Conservation (phyloP, 129 eudicot genomes). For the Calendula officinalis region DNA sequence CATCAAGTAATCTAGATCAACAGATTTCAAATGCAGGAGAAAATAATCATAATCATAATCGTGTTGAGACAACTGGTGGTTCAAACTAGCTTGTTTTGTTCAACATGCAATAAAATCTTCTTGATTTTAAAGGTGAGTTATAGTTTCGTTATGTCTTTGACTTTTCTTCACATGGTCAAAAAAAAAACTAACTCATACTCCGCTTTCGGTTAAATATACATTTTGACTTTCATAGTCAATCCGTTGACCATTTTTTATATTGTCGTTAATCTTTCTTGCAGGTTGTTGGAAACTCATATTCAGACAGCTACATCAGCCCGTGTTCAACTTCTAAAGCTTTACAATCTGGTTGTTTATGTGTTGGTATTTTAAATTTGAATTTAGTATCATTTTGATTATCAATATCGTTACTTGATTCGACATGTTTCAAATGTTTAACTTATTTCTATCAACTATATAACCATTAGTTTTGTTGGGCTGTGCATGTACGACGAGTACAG, state of each 20-base stretch:
- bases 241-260: too few species aligned
- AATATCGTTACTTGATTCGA: too few species aligned
- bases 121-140: slow-evolving; percentile 24
- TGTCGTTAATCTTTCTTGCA: slow-evolving; percentile 4
- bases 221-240: too few species aligned
- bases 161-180: slow-evolving; percentile 10
- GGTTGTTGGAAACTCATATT: slow-evolving; percentile 19
- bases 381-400: too few species aligned
- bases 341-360: slow-evolving; percentile 28
- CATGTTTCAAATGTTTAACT: too few species aligned
- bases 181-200: neutral
- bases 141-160: neutral
- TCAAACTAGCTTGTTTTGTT: slow-evolving; percentile 8
- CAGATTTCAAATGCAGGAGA: slow-evolving; percentile 28
- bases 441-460: slow-evolving; percentile 14
- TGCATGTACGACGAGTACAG: neutral
- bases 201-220: too few species aligned
- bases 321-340: slow-evolving; percentile 8
- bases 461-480: slow-evolving; percentile 24
- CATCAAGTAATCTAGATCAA: slow-evolving; percentile 22
- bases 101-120: slow-evolving; percentile 25
- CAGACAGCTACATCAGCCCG: too few species aligned
- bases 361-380: too few species aligned
- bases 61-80: slow-evolving; percentile 24
- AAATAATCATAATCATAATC: slow-evolving; percentile 23